phyloP scores from a whole-genome alignment of 805 yeast genomes.

The Yarrowia sp. region DNA sequence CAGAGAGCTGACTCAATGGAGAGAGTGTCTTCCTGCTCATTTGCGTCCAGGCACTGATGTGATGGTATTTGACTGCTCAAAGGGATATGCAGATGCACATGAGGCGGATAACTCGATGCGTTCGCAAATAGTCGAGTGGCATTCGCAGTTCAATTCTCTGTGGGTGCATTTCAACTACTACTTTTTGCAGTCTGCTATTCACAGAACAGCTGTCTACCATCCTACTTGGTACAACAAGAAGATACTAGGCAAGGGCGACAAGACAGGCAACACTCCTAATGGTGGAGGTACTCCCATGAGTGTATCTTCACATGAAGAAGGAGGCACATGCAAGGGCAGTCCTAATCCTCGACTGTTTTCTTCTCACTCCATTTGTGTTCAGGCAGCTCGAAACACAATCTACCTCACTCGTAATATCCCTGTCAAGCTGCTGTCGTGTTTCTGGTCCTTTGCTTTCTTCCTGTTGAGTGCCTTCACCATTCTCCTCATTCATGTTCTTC shows the following conservation, averaged over 20 bases:
- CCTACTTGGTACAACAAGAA: slow-evolving; percentile 32
- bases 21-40: slow-evolving; percentile 29
- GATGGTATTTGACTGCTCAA: slow-evolving; percentile 9
- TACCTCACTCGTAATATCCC: slow-evolving; percentile 28
- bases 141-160: slow-evolving; percentile 22
- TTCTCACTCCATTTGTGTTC: slow-evolving; percentile 31
- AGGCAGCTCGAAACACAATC: slow-evolving; percentile 31
- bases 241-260: slow-evolving; percentile 27
- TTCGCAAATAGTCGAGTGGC: slow-evolving; percentile 21
- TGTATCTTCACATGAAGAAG: not conserved
- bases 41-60: slow-evolving; percentile 29
- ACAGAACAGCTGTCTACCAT: slow-evolving; percentile 33
- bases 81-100: not conserved
- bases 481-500: slow-evolving; percentile 21
- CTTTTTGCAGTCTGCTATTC: slow-evolving; percentile 31
- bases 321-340: not conserved
- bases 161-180: slow-evolving; percentile 32
- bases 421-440: slow-evolving; percentile 3
- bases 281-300: slow-evolving; percentile 3
- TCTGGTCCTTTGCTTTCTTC: slow-evolving; percentile 23
- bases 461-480: slow-evolving; percentile 7
- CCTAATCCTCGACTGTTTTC: slow-evolving; percentile 29
- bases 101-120: not conserved
- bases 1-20: slow-evolving; percentile 32
- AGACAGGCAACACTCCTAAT: not conserved